Conservation (phyloP, 2,329 filamentous ascomycete genomes). For the Thielaviopsis euricoi region DNA sequence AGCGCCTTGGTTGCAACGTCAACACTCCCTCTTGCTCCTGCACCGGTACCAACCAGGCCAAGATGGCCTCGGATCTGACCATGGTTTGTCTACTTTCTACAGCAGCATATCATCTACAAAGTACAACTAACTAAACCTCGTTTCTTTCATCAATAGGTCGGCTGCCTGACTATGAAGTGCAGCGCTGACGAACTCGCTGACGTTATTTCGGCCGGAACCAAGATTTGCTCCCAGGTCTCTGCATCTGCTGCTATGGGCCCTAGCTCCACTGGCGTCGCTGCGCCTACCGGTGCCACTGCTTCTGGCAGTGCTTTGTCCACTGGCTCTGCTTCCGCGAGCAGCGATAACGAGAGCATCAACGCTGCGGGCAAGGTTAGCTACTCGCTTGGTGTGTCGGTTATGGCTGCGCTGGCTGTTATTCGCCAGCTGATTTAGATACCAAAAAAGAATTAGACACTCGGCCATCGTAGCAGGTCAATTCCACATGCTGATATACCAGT, state of each 20-base stretch:
- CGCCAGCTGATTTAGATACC: not conserved
- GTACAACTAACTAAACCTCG: not conserved
- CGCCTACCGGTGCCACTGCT: conserved; percentile 6
- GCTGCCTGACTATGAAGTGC: conserved; percentile 22
- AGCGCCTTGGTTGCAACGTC: conserved; percentile 21
- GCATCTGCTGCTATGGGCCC: conserved; percentile 8
- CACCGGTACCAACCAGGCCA: conserved; percentile 18
- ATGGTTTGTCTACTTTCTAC: conserved; percentile 6
- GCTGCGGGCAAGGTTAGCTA: not conserved
- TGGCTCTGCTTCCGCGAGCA: conserved; percentile 6
- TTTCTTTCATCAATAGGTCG: not conserved
- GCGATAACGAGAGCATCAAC: not conserved
- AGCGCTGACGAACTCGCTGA: conserved; percentile 17
- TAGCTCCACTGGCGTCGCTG: not conserved
- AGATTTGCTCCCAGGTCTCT: conserved; percentile 17
- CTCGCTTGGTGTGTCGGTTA: not conserved
- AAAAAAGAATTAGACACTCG: not conserved
- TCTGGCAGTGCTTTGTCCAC: conserved; percentile 4
- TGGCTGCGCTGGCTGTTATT: not conserved
- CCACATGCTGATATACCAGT: not conserved
- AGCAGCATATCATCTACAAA: not conserved
- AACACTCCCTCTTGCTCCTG: conserved; percentile 25
- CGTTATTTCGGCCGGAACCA: conserved; percentile 19
- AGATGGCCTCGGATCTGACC: conserved; percentile 14
- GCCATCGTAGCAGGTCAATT: not conserved